phyloP scores from a whole-genome alignment of 1,139 yeast genomes.

The Saccharomyces hybrid region DNA sequence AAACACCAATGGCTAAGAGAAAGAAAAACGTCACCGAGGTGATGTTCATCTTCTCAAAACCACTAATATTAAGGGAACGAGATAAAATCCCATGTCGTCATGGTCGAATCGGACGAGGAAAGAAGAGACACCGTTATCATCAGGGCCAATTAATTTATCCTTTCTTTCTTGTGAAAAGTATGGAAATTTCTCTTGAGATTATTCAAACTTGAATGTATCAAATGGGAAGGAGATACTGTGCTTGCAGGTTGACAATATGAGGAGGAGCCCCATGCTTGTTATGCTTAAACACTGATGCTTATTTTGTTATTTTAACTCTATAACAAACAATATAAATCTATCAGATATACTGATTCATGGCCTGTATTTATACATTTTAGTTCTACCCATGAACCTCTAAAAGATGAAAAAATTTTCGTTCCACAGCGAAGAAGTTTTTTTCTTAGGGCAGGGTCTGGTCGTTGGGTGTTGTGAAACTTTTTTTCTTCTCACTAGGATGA shows the following conservation, averaged over 20 bases:
- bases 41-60: neutral
- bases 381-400: neutral
- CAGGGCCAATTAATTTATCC: slow-evolving; percentile 26
- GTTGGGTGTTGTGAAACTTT: neutral
- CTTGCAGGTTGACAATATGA: neutral
- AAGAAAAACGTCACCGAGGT: neutral
- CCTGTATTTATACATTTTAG: neutral
- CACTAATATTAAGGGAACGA: slow-evolving; percentile 18
- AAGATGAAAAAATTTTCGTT: neutral
- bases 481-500: neutral
- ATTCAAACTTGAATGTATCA: slow-evolving; percentile 16
- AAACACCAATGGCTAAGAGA: neutral
- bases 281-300: neutral
- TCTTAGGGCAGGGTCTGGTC: neutral
- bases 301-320: neutral
- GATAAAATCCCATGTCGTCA: slow-evolving; percentile 68
- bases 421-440: neutral
- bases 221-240: neutral
- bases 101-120: slow-evolving; percentile 91
- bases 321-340: neutral
- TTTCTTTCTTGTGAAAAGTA: neutral
- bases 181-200: slow-evolving; percentile 10
- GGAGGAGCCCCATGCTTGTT: neutral
- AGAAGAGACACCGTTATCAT: slow-evolving; percentile 51
- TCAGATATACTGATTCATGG: neutral